Base-by-base conservation (phyloP, 192 early-diverging fungal species). In the Rhizoclosmatium sp. region DNA sequence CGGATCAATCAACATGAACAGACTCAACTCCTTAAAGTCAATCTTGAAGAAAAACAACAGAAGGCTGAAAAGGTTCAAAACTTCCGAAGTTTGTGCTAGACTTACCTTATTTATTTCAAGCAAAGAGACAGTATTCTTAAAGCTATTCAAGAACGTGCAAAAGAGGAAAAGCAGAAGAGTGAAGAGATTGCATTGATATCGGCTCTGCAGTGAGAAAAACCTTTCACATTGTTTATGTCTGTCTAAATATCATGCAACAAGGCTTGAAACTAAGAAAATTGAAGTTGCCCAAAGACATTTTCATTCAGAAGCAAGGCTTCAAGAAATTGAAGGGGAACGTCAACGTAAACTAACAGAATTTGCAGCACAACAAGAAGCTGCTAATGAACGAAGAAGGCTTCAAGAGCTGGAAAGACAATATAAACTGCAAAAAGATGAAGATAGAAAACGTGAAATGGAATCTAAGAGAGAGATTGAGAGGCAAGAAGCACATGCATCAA, bases 121-220 rank as follows among this genome's bases (percentile, higher is more conserved):
- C 67, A 80, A 67, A 31, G 81, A 1, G 80, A 82, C 47, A 42
- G 64, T 10, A n/a, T 58, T 49, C n/a, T 82, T 39, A 65, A 78
- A 40, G 59, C 46, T n/a, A 82, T 82, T 62, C 76, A 82, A 75
- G 75, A 81, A 65, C 82, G 82, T 54, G 81, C 81, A 21, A 80
- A 78, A 67, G 81, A 80, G 46, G 81, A 82, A 49, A 58, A 45
- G 2, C 81, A 74, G 23, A 81, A 81, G 48, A 40, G n/a, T 4
- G 78, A 58, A 21, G 80, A 81, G 44, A 71, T 81, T 19, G 80
- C 80, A 16, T 3, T 81, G 14, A 67, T 80, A 10, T 79, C 31
- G 5, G 78, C 80, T 12, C 41, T 72, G 47, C 78, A 61, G 65
- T 76, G 31, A 31, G 31, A 31, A 31, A 31, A 77, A 39, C 2